Evolutionary conservation across 805 yeast species (phyloP).

Genomic region (Lachancea mirantina): DNA sequence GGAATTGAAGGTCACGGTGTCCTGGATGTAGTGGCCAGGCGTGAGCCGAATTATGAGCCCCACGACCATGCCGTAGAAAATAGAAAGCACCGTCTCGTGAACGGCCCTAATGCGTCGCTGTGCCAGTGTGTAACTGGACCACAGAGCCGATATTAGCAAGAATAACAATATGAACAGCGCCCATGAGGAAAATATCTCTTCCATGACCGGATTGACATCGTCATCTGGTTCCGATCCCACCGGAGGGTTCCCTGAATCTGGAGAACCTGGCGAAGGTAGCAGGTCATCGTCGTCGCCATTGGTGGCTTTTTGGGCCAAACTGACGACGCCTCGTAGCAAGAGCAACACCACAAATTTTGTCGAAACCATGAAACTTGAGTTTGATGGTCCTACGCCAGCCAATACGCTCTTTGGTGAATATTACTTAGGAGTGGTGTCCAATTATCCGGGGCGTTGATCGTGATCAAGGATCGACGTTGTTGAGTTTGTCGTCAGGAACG

Average conservation of each 20-base stretch:
- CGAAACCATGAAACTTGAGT: no score
- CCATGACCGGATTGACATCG: conserved; percentile 75
- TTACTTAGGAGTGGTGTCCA: no score
- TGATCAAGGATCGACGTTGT: no score
- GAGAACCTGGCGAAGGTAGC: conserved; percentile 29
- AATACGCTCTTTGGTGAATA: no score
- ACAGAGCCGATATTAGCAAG: conserved; percentile 76
- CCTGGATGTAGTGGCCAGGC: conserved; percentile 97
- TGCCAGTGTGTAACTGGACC: conserved; percentile 92
- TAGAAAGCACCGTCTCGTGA: conserved; percentile 96
- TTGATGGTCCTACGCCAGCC: no score
- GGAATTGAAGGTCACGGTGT: conserved; percentile 90
- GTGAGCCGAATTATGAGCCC: conserved; percentile 83
- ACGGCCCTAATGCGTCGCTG: conserved; percentile 87
- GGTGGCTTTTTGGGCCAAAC: no score
- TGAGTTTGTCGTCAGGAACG: no score
- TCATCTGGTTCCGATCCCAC: conserved; percentile 51
- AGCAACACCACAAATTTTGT: no score
- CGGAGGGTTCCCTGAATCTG: conserved; percentile 30
- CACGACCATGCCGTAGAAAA: conserved; percentile 93
- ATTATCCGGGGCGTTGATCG: no score
- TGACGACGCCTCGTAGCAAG: no score
- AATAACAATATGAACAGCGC: conserved; percentile 82
- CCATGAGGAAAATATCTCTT: conserved; percentile 96
- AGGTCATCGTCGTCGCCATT: conserved; percentile 34